Conservation (phyloP, 2,329 filamentous ascomycete species). For the Botrytis squamosa region DNA sequence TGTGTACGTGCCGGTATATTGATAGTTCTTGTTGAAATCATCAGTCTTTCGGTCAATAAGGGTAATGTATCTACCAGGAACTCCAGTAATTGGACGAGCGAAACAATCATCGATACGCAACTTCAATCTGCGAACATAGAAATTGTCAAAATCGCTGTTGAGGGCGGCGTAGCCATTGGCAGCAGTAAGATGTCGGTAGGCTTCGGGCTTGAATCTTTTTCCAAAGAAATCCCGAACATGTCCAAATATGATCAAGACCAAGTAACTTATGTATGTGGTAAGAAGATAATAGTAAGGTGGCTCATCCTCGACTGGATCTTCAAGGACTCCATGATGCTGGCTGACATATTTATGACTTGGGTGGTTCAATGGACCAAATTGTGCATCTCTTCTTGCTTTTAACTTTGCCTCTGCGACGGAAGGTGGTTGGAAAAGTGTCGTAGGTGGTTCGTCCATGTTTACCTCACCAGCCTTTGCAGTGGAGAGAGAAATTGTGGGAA, state of each 20-base stretch:
- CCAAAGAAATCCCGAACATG: constrained; percentile 97
- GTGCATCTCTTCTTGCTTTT: constrained; percentile 76
- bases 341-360: constrained; percentile 85
- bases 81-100: constrained; percentile 84
- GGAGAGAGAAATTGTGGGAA: constrained; percentile 90
- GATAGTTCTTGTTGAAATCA: constrained; percentile 89
- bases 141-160: constrained; percentile 98
- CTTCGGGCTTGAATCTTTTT: constrained; percentile 84
- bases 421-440: constrained; percentile 83
- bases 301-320: constrained; percentile 86
- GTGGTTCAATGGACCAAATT: constrained; percentile 84
- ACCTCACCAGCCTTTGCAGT: constrained; percentile 76
- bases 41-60: constrained; percentile 86
- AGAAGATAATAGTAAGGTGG: constrained; percentile 95
- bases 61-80: constrained; percentile 91
- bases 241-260: constrained; percentile 91
- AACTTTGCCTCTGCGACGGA: constrained; percentile 78
- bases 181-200: constrained; percentile 78
- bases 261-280: constrained; percentile 97
- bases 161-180: constrained; percentile 90
- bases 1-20: constrained; percentile 83
- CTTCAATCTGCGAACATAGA: constrained; percentile 91
- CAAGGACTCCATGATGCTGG: constrained; percentile 75
- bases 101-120: constrained; percentile 97
- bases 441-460: constrained; percentile 69